A percentile compares a stretch with the other conserved stretches of the same genome.
These are phyloP conservation scores for Xylariales sp. DNA, from an alignment of 2,329 filamentous ascomycete genomes.

Conservation along the genomic window DNA sequence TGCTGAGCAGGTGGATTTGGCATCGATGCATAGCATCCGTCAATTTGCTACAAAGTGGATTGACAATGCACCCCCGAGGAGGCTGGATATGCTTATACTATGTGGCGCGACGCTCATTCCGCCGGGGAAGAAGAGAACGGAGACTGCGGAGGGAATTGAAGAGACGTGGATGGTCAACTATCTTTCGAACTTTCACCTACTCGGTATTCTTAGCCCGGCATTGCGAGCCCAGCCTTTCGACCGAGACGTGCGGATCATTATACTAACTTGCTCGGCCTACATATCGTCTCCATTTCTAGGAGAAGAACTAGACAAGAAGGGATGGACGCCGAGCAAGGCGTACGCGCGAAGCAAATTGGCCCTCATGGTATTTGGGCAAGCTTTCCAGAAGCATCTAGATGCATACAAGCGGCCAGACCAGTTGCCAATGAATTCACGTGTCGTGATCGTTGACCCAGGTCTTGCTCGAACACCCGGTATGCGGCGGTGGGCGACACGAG, in stretches of 20 bases:
- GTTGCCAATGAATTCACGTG: conserved; percentile 74
- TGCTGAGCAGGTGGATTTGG: conserved; percentile 88
- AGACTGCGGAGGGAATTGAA: conserved; percentile 77
- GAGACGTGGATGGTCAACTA: conserved; percentile 94
- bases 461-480: conserved; percentile 80
- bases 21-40: conserved; percentile 84
- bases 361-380: conserved; percentile 80
- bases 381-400: conserved; percentile 89
- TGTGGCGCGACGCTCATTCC: conserved; percentile 77
- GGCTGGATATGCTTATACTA: conserved; percentile 86
- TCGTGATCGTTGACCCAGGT: conserved; percentile 85
- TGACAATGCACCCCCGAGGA: conserved; percentile 83
- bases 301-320: conserved; percentile 43
- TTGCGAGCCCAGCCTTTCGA: conserved; percentile 89
- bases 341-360: conserved; percentile 71
- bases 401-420: conserved; percentile 79
- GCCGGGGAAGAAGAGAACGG: conserved; percentile 51
- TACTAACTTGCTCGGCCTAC: conserved; percentile 85
- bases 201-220: conserved; percentile 86
- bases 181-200: conserved; percentile 88
- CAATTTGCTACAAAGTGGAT: conserved; percentile 97
- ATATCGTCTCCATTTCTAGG: conserved; percentile 68
- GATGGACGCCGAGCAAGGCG: conserved; percentile 51
- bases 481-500: conserved; percentile 79
- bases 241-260: conserved; percentile 82